A percentile compares a stretch with the other conserved stretches of the same genome.
Evolutionary conservation across 164 flowering plant genomes (phyloP).

Genomic region (Tinospora cordifolia): DNA sequence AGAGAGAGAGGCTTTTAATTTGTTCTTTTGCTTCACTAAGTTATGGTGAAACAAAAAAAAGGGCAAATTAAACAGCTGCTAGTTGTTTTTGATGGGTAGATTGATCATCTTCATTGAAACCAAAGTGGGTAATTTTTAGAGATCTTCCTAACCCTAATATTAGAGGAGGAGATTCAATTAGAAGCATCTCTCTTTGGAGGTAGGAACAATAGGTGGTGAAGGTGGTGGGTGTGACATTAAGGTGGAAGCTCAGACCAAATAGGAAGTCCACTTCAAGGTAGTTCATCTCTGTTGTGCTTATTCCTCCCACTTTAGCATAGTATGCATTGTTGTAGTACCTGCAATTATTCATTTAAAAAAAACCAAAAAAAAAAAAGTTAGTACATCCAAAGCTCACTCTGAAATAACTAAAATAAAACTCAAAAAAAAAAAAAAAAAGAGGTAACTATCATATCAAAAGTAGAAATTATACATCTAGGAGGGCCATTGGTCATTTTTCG

Average conservation of each 20-base stretch:
- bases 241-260: conserved; percentile 73
- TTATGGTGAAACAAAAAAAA: not conserved
- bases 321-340: conserved; percentile 95
- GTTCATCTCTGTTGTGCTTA: conserved; percentile 80
- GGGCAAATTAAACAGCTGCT: conserved; percentile 50
- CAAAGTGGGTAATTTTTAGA: conserved; percentile 35
- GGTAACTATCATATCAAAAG: not conserved
- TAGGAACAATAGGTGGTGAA: conserved; percentile 62
- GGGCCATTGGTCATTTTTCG: not conserved
- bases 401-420: not conserved
- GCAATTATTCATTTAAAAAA: conserved; percentile 12
- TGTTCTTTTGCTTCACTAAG: not conserved
- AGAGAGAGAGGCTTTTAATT: not conserved
- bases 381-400: not conserved
- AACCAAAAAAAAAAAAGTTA: not conserved
- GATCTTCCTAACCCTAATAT: conserved; percentile 27
- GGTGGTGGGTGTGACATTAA: conserved; percentile 80
- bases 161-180: conserved; percentile 28
- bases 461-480: no score
- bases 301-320: conserved; percentile 95
- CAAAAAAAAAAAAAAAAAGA: not conserved
- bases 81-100: conserved; percentile 48
- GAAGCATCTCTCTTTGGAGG: conserved; percentile 50
- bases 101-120: conserved; percentile 53
- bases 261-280: conserved; percentile 81